Base-by-base conservation (phyloP, 129 eudicot genomes). In the Helichrysum umbraculigerum region DNA sequence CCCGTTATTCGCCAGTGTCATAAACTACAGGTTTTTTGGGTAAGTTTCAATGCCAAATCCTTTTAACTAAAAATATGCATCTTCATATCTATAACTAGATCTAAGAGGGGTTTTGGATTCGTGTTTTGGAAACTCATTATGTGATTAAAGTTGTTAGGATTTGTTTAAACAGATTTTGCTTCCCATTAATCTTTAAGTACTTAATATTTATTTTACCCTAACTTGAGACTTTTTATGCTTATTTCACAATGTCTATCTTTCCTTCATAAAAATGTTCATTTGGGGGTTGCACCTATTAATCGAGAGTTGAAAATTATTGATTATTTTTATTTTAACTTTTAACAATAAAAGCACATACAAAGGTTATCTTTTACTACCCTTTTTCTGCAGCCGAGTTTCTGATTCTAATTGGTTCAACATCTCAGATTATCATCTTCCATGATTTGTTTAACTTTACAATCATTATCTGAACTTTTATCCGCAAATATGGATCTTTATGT, bases 1-100 rank as follows among this genome's bases (percentile, higher is more conserved):
- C 73, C 92, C 17, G 89, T 84, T 56, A 90, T 90, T 19, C 67
- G 88, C 73, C 87, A 72, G 22, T 90, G 96, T 81, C 96, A 83
- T 78, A 90, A 87, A 19, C 87, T 90, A 69, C 92, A 90, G 70
- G 81, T 77, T 63, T 85, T 90, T 73, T 90, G 92, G 96, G 96
- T 90, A 80, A 11, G 86, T 75, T 68, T 61, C 25, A 54, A 77
- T 22, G 16, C 41, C 15, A 15, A 15, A 11, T 37, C 34, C 21
- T 34, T 19, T 72, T 9, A 70, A 11, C 29, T 70, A 28, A n/a
- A 44, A 60, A 14, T 37, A 74, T 72, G 29, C 66, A 54, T 50
- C 74, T 50, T 7, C 52, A 29, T 70, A 70, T 70, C 60, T 50
- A 28, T 5, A 41, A 20, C 1, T 6, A 21, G 56, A 50, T 41